phyloP scores from a whole-genome alignment of 2,329 filamentous ascomycete genomes.

The Colletotrichum phormii region DNA sequence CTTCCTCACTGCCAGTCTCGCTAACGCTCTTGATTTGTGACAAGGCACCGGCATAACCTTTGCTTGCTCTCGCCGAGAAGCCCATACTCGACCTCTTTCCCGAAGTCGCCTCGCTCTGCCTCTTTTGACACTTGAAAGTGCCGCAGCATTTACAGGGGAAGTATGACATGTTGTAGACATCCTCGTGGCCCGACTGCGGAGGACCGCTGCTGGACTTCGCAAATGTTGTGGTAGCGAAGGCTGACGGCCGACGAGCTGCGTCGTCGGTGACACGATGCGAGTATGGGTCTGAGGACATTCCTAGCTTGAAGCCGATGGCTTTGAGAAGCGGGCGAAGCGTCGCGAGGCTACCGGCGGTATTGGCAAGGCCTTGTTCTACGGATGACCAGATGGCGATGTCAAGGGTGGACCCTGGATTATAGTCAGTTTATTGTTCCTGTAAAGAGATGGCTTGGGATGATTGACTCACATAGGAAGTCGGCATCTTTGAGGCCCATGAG shows the following conservation, averaged over 20 bases:
- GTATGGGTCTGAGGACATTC: slow-evolving; percentile 35
- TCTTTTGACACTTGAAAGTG: slow-evolving; percentile 14
- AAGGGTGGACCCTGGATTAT: slow-evolving; percentile 48
- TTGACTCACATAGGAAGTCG: slow-evolving; percentile 56
- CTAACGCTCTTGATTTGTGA: not conserved
- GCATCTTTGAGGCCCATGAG: slow-evolving; percentile 50
- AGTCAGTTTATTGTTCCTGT: not conserved
- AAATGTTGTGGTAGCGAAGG: not conserved
- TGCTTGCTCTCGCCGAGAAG: not conserved
- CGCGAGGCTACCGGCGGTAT: slow-evolving; percentile 60
- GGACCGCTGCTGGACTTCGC: not conserved
- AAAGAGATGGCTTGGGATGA: not conserved
- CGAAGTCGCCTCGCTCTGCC: not conserved
- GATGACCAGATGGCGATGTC: slow-evolving; percentile 62
- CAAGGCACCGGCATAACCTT: not conserved
- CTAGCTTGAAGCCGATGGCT: slow-evolving; percentile 46
- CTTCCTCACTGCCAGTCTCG: slow-evolving; percentile 25
- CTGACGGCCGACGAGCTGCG: not conserved
- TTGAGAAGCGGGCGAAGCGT: slow-evolving; percentile 59
- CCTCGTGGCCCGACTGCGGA: not conserved
- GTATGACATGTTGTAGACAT: slow-evolving; percentile 12
- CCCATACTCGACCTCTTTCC: slow-evolving; percentile 5
- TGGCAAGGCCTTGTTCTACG: slow-evolving; percentile 59
- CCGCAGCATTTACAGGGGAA: slow-evolving; percentile 16
- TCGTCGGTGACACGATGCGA: slow-evolving; percentile 16